Conservation (phyloP, 2,329 filamentous ascomycete genomes). For the Colletotrichum paranaense region DNA sequence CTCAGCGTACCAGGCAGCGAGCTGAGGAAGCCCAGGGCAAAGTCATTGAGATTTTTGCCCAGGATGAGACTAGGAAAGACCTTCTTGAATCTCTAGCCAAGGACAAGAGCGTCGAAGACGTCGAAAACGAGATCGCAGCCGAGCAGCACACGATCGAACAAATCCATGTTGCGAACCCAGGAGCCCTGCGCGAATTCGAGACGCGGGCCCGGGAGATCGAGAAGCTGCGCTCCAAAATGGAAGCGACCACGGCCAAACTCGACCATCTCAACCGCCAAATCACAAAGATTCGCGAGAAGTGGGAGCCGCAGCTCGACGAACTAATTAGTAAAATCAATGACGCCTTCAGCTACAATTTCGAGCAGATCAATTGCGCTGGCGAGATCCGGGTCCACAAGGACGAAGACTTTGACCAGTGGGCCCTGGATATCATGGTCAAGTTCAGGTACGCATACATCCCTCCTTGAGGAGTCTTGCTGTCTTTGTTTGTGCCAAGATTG, state of each 20-base stretch:
- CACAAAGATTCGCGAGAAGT: conserved; percentile 72
- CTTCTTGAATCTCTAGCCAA: conserved; percentile 57
- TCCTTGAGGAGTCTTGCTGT: neutral
- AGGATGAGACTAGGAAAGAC: conserved; percentile 50
- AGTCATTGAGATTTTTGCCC: conserved; percentile 53
- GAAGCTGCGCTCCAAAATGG: conserved; percentile 67
- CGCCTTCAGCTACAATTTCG: conserved; percentile 93
- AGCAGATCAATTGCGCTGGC: conserved; percentile 92
- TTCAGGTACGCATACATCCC: conserved; percentile 76
- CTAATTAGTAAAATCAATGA: conserved; percentile 86
- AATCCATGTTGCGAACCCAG: conserved; percentile 81
- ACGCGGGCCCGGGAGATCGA: conserved; percentile 77
- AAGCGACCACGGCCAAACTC: conserved; percentile 65
- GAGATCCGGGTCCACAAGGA: conserved; percentile 91
- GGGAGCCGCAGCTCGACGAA: conserved; percentile 86
- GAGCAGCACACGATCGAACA: conserved; percentile 82
- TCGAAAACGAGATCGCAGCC: conserved; percentile 79
- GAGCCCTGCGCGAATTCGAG: conserved; percentile 82
- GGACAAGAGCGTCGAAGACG: conserved; percentile 67
- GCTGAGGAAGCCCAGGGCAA: conserved; percentile 49
- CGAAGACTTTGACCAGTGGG: conserved; percentile 94
- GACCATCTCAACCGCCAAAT: conserved; percentile 69
- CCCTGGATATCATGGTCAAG: conserved; percentile 92
- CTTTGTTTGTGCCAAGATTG: neutral
- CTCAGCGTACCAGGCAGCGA: conserved; percentile 48